Evolutionary conservation across 495 filamentous ascomycete genomes (phyloP), one percentile per base, ranked within the genome.

Genomic region (Aspergillus steynii): DNA sequence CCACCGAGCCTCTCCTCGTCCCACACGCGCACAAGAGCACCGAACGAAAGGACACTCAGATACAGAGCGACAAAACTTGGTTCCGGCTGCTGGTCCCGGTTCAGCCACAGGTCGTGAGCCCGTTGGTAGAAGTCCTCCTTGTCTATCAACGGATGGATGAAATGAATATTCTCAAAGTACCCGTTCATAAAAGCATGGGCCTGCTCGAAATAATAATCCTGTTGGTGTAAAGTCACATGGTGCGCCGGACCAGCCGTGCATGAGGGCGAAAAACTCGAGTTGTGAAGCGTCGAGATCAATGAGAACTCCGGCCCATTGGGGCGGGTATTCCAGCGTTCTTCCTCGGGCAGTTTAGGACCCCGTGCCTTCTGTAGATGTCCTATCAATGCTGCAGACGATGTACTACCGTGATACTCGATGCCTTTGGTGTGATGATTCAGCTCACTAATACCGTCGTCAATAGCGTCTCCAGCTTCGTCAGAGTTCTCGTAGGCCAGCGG

Each of bases 151-250:
- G 76, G 76, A 28, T 78, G 74, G 32, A 78, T 73, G 53, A 75
- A 76, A 50, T 78, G 76, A 5, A 78, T 72, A 53, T 76, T 76
- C 58, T 76, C 73, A 51, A 78, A 78, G 61, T 78, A 78, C 5
- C 74, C 76, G 62, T 72, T 76, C 66, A 78, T 78, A 37, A 78
- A 78, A 1, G 73, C 59, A 62, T 78, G 73, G 1, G 76, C 76
- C 27, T 76, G 70, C 9, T 76, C 74, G 29, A 78, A 76, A 49
- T 78, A 77, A 51, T 74, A 78, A 31, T 76, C 77, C 4, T 72
- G 68, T 15, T 71, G 66, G 9, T 69, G 68, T 31, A 76, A 62
- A 26, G 65, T 59, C 8, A 61, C 59, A 5, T 61, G 58, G 46
- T 72, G 70, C 8, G 60, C 68, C 32, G 72, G 59, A 10, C 66